Base-by-base conservation (phyloP, 2,329 filamentous ascomycete species). In the Calonectria leucothoes region DNA sequence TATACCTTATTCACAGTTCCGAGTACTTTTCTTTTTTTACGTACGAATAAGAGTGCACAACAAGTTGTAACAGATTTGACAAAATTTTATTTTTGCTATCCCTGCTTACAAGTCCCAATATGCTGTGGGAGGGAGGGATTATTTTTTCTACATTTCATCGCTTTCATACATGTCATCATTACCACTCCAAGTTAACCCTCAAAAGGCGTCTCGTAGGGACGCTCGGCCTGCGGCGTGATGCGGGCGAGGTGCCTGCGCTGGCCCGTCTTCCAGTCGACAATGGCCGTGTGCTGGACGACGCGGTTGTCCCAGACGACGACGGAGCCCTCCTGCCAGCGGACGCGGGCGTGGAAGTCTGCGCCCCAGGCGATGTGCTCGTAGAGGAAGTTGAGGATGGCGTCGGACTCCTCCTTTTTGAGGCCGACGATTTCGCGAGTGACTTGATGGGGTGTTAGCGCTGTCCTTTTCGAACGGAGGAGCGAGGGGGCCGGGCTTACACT, bases 261-360 rank as follows among this genome's bases (percentile, higher is more conserved):
- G 4, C 94, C 94, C 82, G 91, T 91, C 78, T 93, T 91, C 95
- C 95, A 98, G 82, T 97, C 95, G 4, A 96, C 87, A 48, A 96
- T 86, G 2, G 95, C 95, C 8, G 93, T 93, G 83, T 98, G 95
- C 77, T 92, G 90, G 12, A 94, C 95, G 0, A 96, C 91, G 37
- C 94, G 89, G 86, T 96, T 97, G 83, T 97, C 95, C 94, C 94
- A 97, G 0, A 96, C 92, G 2, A 97, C 94, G 1, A 97, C 94
- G 0, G 94, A 96, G n/a, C 91, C 90, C 52, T 91, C 88, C 78
- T 92, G 91, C 95, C 95, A 97, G 83, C 93, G 94, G 64, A 98
- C 89, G 29, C 93, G 88, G 7, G 90, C 92, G 78, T 95, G 93
- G 72, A 93, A 87, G 82, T 95, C 94, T 51, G 93, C 92, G 35